Evolutionary conservation across 1,139 yeast genomes (phyloP).

Genomic region (Diutina ranongensis): DNA sequence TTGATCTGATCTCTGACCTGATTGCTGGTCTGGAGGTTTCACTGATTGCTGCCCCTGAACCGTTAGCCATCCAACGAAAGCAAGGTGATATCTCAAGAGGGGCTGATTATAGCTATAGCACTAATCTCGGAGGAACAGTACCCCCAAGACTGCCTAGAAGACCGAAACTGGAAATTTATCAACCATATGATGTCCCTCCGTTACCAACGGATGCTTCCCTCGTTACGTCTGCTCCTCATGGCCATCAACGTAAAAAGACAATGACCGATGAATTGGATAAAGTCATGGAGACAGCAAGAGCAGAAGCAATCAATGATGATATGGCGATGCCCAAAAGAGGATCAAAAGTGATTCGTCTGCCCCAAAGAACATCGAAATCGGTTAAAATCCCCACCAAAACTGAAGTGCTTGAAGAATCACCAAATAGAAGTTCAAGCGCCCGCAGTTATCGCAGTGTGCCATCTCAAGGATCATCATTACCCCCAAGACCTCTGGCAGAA

Average conservation of each 20-base stretch:
- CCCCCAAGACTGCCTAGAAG: conserved; percentile 4
- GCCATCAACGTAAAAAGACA: neutral
- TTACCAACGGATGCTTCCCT: neutral
- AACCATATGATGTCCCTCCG: neutral
- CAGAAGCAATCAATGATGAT: neutral
- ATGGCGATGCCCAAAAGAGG: neutral
- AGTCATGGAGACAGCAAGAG: conserved; percentile 3
- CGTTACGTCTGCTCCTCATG: neutral
- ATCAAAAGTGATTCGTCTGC: neutral
- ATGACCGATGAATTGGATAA: conserved; percentile 4
- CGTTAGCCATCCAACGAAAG: neutral
- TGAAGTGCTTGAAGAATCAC: neutral
- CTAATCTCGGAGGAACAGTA: neutral
- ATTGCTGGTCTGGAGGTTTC: neutral
- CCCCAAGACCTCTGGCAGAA: conserved; percentile 4
- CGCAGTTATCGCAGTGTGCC: neutral
- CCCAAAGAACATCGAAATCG: neutral
- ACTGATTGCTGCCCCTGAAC: neutral
- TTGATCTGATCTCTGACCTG: neutral
- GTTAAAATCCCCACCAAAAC: neutral
- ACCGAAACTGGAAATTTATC: neutral
- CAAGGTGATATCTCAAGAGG: neutral
- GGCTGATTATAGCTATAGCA: conserved; percentile 1
- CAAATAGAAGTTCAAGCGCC: neutral
- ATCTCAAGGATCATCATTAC: conserved; percentile 1